A percentile compares a stretch with the other conserved stretches of the same genome.
These are phyloP conservation scores for Nakazawaea ambrosiae DNA, from an alignment of 805 yeast species.

Conservation along the genomic window DNA sequence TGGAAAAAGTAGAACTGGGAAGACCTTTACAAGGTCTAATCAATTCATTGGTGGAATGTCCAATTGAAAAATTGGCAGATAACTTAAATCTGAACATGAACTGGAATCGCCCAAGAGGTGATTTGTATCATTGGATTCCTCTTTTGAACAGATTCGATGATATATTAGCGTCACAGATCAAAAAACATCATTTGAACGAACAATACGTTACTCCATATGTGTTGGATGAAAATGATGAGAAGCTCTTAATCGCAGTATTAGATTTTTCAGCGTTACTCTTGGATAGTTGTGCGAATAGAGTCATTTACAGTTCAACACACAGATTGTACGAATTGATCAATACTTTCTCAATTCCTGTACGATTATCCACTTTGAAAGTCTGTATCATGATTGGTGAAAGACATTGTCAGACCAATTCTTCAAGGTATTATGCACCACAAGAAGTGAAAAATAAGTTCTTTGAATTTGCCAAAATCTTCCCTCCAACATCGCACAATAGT, in stretches of 20 bases:
- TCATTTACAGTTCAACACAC: conserved; percentile 61
- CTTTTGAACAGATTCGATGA: conserved; percentile 71
- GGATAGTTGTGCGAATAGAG: conserved; percentile 62
- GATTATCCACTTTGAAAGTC: conserved; percentile 54
- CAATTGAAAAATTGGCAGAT: conserved; percentile 21
- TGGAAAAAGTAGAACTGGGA: conserved; percentile 24
- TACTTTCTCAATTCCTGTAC: conserved; percentile 52
- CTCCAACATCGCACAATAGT: conserved; percentile 19
- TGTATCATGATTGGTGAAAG: conserved; percentile 55
- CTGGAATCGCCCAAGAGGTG: conserved; percentile 36
- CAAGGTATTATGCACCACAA: conserved; percentile 37
- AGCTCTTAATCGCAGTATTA: conserved; percentile 42
- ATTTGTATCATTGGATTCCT: conserved; percentile 69
- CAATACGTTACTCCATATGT: conserved; percentile 39
- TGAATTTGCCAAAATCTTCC: conserved; percentile 38
- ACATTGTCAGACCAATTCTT: conserved; percentile 38
- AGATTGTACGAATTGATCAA: conserved; percentile 51
- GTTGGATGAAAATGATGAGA: conserved; percentile 39
- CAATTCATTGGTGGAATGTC: conserved; percentile 21
- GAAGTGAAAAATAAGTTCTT: conserved; percentile 38
- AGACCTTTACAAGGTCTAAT: conserved; percentile 24
- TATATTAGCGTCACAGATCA: conserved; percentile 46
- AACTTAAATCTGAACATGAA: conserved; percentile 15
- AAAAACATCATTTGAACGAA: conserved; percentile 44
- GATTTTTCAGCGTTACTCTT: conserved; percentile 57